Evolutionary conservation across 331 rosid genomes (phyloP), one percentile per base, ranked within the genome.

Genomic region (Telfairia occidentalis): DNA sequence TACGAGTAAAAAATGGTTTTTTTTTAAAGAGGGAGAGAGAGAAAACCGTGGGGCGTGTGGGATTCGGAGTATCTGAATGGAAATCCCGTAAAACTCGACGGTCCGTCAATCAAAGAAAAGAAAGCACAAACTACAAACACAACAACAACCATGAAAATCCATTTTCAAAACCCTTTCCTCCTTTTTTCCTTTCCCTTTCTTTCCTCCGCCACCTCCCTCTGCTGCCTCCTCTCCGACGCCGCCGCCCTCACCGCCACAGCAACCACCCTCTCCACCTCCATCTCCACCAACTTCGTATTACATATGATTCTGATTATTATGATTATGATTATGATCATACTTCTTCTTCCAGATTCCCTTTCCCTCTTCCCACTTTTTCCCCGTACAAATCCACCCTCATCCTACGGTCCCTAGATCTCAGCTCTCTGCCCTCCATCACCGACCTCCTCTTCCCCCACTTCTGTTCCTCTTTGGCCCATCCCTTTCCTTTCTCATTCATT

Each of bases 81-180:
- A 67, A 67, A 67, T 40, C 54, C 54, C 54, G 74, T 69, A 69
- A 69, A 28, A 45, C 55, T 69, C 40, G 74, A 43, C 15, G 54
- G 74, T 43, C 55, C 74, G 40, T 69, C 74, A 42, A 42, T 43
- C 55, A 43, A 42, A 69, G 23, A 69, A 69, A 69, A 43, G 23
- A 65, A 65, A 65, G 13, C 72, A n/a, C 9, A 29, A 29, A 59
- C 28, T 34, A 63, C 29, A 19, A 9, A 5, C n/a, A n/a, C n/a
- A n/a, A n/a, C 52, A 42, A 24, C 74, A 15, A 3, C 38, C 7
- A 69, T 69, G 74, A 69, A 7, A 26, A 69, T 43, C 7, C 3
- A 69, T 43, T 1, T 42, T 23, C 24, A 23, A 43, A 69, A 26
- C 38, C 55, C 74, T 69, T 69, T 43, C 74, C 21, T 26, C 28